phyloP scores from a whole-genome alignment of 176 grass and related monocot genomes.

The Triticum urartu region DNA sequence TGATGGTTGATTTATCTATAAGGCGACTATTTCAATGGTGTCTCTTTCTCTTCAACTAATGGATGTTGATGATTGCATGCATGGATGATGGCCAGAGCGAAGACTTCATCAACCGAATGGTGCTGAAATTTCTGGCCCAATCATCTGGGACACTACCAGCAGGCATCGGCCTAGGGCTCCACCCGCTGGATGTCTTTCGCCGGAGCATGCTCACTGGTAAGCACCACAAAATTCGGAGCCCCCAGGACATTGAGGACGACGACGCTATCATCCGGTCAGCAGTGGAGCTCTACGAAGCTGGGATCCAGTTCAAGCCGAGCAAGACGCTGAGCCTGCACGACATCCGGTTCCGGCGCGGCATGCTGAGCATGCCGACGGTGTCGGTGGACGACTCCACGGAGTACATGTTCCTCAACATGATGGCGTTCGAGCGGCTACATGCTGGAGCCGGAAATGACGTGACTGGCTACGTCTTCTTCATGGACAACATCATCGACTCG shows the following conservation, averaged over 20 bases:
- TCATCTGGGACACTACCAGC: background rate
- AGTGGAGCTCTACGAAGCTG: slow-evolving; percentile 51
- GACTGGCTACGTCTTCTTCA: slow-evolving; percentile 23
- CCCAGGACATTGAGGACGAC: background rate
- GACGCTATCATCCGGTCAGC: slow-evolving; percentile 54
- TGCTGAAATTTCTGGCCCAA: slow-evolving; percentile 38
- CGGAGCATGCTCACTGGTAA: slow-evolving; percentile 37
- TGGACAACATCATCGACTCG: background rate
- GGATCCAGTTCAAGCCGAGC: slow-evolving; percentile 42
- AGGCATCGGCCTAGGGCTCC: slow-evolving; percentile 23
- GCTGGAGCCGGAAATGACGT: slow-evolving; percentile 68
- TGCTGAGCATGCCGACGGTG: slow-evolving; percentile 49
- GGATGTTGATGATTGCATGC: background rate
- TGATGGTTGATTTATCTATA: too few species aligned
- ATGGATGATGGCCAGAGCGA: slow-evolving; percentile 19
- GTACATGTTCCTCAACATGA: slow-evolving; percentile 84
- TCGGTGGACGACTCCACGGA: slow-evolving; percentile 73
- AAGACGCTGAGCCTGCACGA: background rate
- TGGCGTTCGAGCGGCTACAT: slow-evolving; percentile 86
- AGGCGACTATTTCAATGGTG: too few species aligned
- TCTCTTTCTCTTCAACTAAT: too few species aligned
- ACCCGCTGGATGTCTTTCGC: slow-evolving; percentile 55
- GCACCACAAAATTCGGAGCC: background rate
- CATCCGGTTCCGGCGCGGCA: slow-evolving; percentile 5
- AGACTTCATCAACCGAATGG: slow-evolving; percentile 49